Conservation (phyloP, 108 stramenopile species). For the Cyclotella distinguenda region DNA sequence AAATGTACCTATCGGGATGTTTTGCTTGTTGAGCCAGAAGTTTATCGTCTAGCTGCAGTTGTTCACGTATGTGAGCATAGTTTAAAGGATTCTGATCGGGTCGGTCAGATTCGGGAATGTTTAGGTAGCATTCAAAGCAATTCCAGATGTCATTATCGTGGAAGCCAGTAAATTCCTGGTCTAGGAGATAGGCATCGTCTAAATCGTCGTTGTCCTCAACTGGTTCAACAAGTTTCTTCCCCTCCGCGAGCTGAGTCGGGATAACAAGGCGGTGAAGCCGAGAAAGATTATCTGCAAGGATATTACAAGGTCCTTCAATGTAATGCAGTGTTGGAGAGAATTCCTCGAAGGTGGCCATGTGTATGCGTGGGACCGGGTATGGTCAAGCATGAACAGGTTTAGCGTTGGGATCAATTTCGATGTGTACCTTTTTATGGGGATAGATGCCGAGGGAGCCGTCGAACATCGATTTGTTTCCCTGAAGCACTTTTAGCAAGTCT, state of each 20-base stretch:
- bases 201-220: not conserved
- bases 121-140: slow-evolving; percentile 6
- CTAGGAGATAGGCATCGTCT: slow-evolving; percentile 3
- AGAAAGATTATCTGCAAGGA: slow-evolving; percentile 13
- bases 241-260: slow-evolving; percentile 4
- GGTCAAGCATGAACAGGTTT: slow-evolving; percentile 19
- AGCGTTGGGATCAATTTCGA: slow-evolving; percentile 12
- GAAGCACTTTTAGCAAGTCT: slow-evolving; percentile 11
- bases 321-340: slow-evolving; percentile 22
- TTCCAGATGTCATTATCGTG: not conserved
- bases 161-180: slow-evolving; percentile 5
- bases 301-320: slow-evolving; percentile 13
- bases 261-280: slow-evolving; percentile 17
- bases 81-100: too few relatives aligned
- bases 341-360: slow-evolving; percentile 29
- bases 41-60: too few relatives aligned
- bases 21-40: too few relatives aligned
- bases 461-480: slow-evolving; percentile 25
- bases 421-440: too few relatives aligned
- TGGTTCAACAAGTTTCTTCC: slow-evolving; percentile 16
- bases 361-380: slow-evolving; percentile 33
- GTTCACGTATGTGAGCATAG: too few relatives aligned
- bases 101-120: not conserved
- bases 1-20: too few relatives aligned
- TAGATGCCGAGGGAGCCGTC: slow-evolving; percentile 39